These are phyloP conservation scores for Macrolepiota dolichaula DNA, from an alignment of 768 basidiomycete species.

Conservation along the genomic window DNA sequence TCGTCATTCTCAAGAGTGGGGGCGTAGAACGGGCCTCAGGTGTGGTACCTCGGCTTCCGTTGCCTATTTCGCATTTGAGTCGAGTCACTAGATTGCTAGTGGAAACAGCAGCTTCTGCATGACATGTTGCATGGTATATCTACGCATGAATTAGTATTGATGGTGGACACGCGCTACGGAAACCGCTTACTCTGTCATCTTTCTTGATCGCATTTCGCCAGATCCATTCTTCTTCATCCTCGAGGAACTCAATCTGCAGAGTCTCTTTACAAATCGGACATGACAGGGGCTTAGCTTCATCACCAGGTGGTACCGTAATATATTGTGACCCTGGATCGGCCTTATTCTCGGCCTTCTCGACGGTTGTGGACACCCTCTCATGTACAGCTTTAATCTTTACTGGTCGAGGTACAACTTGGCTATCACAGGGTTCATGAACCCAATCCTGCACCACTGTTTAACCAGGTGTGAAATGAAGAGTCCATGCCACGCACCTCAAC, in stretches of 20 bases:
- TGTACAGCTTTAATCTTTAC: constrained; percentile 47
- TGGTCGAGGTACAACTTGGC: constrained; percentile 68
- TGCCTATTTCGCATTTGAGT: constrained; percentile 56
- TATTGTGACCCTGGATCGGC: constrained; percentile 71
- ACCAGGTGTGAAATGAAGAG: background rate
- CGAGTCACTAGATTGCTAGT: constrained; percentile 65
- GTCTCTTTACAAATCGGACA: constrained; percentile 97
- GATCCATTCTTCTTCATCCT: constrained; percentile 98
- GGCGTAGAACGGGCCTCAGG: constrained; percentile 57
- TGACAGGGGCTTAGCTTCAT: constrained; percentile 77
- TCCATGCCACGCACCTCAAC: constrained; percentile 59
- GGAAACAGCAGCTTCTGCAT: constrained; percentile 72
- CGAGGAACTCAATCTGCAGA: constrained; percentile 86
- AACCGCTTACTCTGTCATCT: constrained; percentile 64
- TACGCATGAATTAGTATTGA: constrained; percentile 23
- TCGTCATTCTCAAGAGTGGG: constrained; percentile 30
- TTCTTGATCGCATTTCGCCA: constrained; percentile 89
- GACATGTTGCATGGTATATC: constrained; percentile 95
- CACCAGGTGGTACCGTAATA: constrained; percentile 88
- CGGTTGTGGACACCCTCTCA: constrained; percentile 57
- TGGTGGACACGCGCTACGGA: background rate
- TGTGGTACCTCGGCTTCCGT: constrained; percentile 71
- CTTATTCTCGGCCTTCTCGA: constrained; percentile 69
- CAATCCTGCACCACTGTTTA: constrained; percentile 64
- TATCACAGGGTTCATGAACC: constrained; percentile 60